Evolutionary conservation across 1,139 yeast species (phyloP).

Genomic region (Geotrichum carabidarum): DNA sequence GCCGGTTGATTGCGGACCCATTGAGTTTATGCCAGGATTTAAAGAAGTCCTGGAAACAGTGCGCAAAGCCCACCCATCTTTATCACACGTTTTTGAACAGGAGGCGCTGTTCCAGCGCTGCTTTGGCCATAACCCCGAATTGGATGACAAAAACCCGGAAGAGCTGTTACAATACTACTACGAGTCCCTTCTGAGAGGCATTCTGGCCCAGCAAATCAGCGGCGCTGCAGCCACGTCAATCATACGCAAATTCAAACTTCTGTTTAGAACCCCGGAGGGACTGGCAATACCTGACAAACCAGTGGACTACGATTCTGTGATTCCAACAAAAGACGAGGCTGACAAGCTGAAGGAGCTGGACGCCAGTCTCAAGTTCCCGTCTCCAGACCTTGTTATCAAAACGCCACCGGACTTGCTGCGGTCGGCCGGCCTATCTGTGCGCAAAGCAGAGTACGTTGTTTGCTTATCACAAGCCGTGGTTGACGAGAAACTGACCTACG

Average conservation of each 20-base stretch:
- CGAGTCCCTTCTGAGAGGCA: constrained; percentile 44
- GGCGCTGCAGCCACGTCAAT: constrained; percentile 78
- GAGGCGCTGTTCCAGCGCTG: neutral
- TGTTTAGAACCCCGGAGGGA: constrained; percentile 29
- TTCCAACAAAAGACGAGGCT: neutral
- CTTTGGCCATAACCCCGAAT: neutral
- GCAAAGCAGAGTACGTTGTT: constrained; percentile 61
- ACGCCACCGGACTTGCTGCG: constrained; percentile 48
- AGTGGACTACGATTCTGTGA: neutral
- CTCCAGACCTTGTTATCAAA: constrained; percentile 46
- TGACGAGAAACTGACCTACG: constrained; percentile 44
- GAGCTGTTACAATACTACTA: constrained; percentile 27
- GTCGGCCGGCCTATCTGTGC: constrained; percentile 62
- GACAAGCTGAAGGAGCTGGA: constrained; percentile 6
- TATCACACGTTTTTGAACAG: constrained; percentile 28
- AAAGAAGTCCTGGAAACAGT: neutral
- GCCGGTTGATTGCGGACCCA: neutral
- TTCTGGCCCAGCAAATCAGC: constrained; percentile 78
- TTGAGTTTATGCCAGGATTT: constrained; percentile 3
- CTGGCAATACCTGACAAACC: neutral
- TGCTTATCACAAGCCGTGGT: constrained; percentile 58
- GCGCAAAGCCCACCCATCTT: neutral
- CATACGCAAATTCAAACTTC: constrained; percentile 45
- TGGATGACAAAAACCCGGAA: neutral
- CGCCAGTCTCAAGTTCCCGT: constrained; percentile 41